These are phyloP conservation scores for Fusarium nodosum DNA, from an alignment of 2,329 filamentous ascomycete genomes.

Conservation along the genomic window DNA sequence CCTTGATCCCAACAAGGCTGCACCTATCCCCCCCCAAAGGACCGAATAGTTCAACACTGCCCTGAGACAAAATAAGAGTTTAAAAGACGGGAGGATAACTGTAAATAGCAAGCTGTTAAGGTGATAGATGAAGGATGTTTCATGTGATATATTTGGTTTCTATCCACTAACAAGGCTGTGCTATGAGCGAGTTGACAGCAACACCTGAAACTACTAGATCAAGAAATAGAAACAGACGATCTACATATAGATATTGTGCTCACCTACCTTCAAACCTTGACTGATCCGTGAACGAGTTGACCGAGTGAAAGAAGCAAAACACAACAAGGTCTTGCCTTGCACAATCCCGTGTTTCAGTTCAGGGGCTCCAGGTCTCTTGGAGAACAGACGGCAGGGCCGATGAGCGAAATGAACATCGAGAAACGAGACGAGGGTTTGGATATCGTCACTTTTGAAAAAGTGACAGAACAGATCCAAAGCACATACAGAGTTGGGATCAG, in stretches of 20 bases:
- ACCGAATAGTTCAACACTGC: neutral
- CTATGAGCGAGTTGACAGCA: neutral
- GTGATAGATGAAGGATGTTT: neutral
- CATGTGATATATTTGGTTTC: slow-evolving; percentile 29
- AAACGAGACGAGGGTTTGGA: neutral
- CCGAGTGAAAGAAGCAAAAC: neutral
- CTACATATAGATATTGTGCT: slow-evolving; percentile 1
- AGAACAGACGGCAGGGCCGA: slow-evolving; percentile 8
- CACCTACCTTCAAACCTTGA: slow-evolving; percentile 6
- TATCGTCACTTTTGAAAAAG: neutral
- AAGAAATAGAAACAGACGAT: slow-evolving; percentile 20
- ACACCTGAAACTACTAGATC: slow-evolving; percentile 37
- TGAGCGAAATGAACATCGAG: slow-evolving; percentile 5
- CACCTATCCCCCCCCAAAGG: neutral
- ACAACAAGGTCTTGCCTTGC: slow-evolving; percentile 1
- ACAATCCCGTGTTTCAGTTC: slow-evolving; percentile 23
- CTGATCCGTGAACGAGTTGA: slow-evolving; percentile 4
- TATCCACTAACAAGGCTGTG: slow-evolving; percentile 18
- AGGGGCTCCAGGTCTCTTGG: slow-evolving; percentile 16
- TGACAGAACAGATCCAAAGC: neutral
- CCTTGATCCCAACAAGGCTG: neutral
- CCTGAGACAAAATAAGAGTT: neutral
- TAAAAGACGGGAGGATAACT: neutral
- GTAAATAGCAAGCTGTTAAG: neutral
- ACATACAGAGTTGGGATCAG: neutral